Evolutionary conservation across 2,329 filamentous ascomycete genomes (phyloP).

Genomic region (Cladophialophora exuberans): DNA sequence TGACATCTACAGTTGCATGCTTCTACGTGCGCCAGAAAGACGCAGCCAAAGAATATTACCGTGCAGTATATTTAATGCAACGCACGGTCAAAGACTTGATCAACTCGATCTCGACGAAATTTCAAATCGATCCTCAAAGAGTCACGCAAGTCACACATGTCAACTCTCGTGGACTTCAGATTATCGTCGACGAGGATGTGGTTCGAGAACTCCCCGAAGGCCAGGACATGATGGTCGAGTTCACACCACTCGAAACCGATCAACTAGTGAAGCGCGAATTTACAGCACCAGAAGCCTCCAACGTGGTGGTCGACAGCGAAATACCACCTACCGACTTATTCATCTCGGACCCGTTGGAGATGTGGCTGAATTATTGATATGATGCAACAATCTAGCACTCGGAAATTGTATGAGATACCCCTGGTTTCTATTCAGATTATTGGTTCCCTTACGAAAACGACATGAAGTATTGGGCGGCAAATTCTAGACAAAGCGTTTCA

Average conservation of each 20-base stretch:
- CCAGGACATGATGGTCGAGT: conserved; percentile 80
- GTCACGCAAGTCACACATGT: conserved; percentile 74
- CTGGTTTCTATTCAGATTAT: conserved; percentile 7
- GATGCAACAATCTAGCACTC: conserved; percentile 12
- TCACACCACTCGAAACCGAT: conserved; percentile 63
- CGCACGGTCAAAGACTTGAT: conserved; percentile 76
- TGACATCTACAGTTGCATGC: conserved; percentile 70
- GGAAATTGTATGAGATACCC: conserved; percentile 30
- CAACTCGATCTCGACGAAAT: conserved; percentile 74
- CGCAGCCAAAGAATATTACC: conserved; percentile 66
- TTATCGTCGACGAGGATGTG: conserved; percentile 89
- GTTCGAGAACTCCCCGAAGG: conserved; percentile 82
- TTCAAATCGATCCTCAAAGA: conserved; percentile 72
- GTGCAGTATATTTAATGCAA: conserved; percentile 81
- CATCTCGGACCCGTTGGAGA: conserved; percentile 32
- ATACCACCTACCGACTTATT: conserved; percentile 23
- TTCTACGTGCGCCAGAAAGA: conserved; percentile 72
- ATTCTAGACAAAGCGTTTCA: conserved; percentile 12
- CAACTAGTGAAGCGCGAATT: conserved; percentile 30
- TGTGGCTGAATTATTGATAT: conserved; percentile 35
- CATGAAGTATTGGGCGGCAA: conserved; percentile 18
- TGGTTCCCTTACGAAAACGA: conserved; percentile 29
- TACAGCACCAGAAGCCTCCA: conserved; percentile 12
- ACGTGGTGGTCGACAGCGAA: conserved; percentile 31
- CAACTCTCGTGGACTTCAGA: conserved; percentile 73